These are phyloP conservation scores for Neonectria neomacrospora DNA, from an alignment of 2,329 filamentous ascomycete species.

Conservation along the genomic window DNA sequence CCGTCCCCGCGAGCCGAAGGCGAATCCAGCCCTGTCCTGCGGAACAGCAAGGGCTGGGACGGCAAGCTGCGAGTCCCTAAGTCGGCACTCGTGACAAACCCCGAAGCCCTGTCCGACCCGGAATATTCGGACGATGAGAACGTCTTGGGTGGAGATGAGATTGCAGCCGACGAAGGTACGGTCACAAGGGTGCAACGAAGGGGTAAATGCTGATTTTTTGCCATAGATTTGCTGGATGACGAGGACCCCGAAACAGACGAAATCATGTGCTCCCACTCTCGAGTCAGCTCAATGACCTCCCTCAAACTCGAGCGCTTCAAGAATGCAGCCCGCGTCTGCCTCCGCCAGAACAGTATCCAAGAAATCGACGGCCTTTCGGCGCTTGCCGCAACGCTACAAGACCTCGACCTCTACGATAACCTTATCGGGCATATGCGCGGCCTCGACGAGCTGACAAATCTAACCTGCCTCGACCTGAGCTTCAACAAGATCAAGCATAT, in stretches of 20 bases:
- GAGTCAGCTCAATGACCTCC: slow-evolving; percentile 80
- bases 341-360: slow-evolving; percentile 91
- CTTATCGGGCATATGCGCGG: slow-evolving; percentile 87
- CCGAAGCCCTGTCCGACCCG: slow-evolving; percentile 83
- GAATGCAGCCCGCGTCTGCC: slow-evolving; percentile 80
- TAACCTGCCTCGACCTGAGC: slow-evolving; percentile 87
- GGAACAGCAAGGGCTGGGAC: slow-evolving; percentile 80
- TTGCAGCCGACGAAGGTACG: slow-evolving; percentile 83
- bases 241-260: slow-evolving; percentile 74
- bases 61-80: slow-evolving; percentile 82
- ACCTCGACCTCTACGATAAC: slow-evolving; percentile 97
- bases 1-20: slow-evolving; percentile 53
- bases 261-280: slow-evolving; percentile 90
- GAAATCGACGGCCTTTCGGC: slow-evolving; percentile 78
- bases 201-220: background rate
- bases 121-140: slow-evolving; percentile 83
- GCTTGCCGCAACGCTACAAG: slow-evolving; percentile 75
- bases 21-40: slow-evolving; percentile 60
- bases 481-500: slow-evolving; percentile 99
- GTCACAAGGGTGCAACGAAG: background rate
- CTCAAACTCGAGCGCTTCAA: slow-evolving; percentile 87
- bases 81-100: slow-evolving; percentile 72
- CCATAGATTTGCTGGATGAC: slow-evolving; percentile 67
- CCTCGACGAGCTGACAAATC: slow-evolving; percentile 78
- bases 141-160: slow-evolving; percentile 76